Base-by-base conservation (phyloP, 495 filamentous ascomycete species). In the Xylaria telfairii region DNA sequence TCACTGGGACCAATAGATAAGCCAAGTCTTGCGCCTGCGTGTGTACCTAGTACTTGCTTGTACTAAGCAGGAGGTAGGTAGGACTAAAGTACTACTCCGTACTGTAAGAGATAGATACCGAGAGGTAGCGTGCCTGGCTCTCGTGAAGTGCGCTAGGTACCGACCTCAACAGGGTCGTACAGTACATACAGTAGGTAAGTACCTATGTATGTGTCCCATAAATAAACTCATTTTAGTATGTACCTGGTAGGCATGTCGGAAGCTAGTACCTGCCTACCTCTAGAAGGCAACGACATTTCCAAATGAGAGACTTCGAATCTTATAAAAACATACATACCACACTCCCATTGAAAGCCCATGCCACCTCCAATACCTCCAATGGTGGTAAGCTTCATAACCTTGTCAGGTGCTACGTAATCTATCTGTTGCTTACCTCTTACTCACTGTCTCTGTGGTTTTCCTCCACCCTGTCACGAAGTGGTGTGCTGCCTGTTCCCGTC, bases 1-100 rank as follows among this genome's bases (percentile, higher is more conserved):
- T 19, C 53, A 57, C 15, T 57, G 53, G 53, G 30, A 34, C 53
- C 53, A 57, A 57, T 57, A 57, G 53, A 34, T 30, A 57, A 30
- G 53, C 28, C 53, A 28, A 9, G 34, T 28, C 26, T 32, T 34
- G 30, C 15, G 17, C 15, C 7, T 24, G 34, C 8, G 34, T 4
- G 47, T 13, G 6, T 47, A 47, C 44, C 0, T 51, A 24, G 42
- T 19, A 46, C 42, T 19, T 47, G n/a, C 34, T n/a, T n/a, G n/a
- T n/a, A n/a, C n/a, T 51, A 6, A 17, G 1, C 26, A 3, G 6
- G 9, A 13, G 2, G 51, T 15, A 34, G 54, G 54, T 59, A 56
- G 28, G 51, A 37, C 4, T 37, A 37, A 8, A 3, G 34, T 37
- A 8, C 34, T n/a, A n/a, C 8, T 6, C 1, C 1, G 39, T 41